A percentile compares a stretch with the other conserved stretches of the same genome.
Conservation (phyloP, 2,329 filamentous ascomycete genomes). For the Claviceps quebecensis region DNA sequence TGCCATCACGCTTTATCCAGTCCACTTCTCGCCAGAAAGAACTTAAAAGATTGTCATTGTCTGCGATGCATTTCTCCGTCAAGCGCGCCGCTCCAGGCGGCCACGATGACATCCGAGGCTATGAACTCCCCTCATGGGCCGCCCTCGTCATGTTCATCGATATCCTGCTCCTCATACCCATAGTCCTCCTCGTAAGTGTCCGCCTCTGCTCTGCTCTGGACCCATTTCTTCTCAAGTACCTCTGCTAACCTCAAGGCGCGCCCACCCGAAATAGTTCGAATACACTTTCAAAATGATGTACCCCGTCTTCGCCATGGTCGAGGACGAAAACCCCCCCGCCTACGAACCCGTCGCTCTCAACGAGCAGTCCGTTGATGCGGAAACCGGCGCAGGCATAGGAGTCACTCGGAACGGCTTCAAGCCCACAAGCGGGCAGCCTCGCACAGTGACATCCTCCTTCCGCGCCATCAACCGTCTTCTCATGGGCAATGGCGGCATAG, state of each 20-base stretch:
- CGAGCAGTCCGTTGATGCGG: constrained; percentile 21
- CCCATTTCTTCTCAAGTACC: not conserved
- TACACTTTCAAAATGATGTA: constrained; percentile 39
- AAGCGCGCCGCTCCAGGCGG: constrained; percentile 21
- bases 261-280: constrained; percentile 20
- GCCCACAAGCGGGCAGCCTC: constrained; percentile 20
- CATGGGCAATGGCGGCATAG: constrained; percentile 46
- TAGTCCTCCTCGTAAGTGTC: constrained; percentile 26
- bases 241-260: not conserved
- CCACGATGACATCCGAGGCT: constrained; percentile 11
- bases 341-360: constrained; percentile 38
- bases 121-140: constrained; percentile 26
- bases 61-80: constrained; percentile 8
- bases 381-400: constrained; percentile 11
- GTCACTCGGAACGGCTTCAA: constrained; percentile 18
- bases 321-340: constrained; percentile 40
- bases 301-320: constrained; percentile 42
- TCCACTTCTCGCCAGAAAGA: not conserved
- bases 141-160: constrained; percentile 24
- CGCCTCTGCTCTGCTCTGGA: too few relatives aligned
- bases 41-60: too few relatives aligned
- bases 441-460: constrained; percentile 35
- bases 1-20: not conserved
- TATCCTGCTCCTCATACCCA: constrained; percentile 30
- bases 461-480: constrained; percentile 41